Evolutionary conservation across 805 yeast genomes (phyloP), one percentile per base, ranked within the genome.

Genomic region (Zygotorulaspora sp.): DNA sequence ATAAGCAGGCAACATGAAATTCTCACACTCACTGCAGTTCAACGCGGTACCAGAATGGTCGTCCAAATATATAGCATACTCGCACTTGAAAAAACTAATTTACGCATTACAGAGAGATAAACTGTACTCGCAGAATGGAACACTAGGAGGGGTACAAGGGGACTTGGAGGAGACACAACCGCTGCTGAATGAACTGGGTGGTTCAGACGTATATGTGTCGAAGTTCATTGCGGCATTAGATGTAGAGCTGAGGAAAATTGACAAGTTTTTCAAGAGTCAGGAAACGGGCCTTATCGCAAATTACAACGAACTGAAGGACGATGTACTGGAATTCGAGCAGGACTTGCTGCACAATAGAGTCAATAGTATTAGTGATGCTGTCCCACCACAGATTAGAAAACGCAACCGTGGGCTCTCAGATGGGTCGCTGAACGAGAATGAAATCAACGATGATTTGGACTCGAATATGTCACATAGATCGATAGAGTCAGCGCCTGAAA

Each of bases 21-120:
- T 90, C 66, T 83, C 95, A 17, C 96, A 89, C 58, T 85, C 96
- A 5, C 67, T 90, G 47, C 96, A 90, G 71, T 89, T 90, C 65
- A 90, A 90, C 62, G 96, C 97, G 16, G 97, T 92, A 4, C 97
- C 98, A 2, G 97, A 92, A 61, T 90, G 98, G 98, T 77, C 95
- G 9, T 80, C 95, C 18, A 78, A 84, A 58, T 90, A 90, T 62
- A 80, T 90, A 40, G 89, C 94, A 38, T 90, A 90, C 62, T 83
- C 95, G 1, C 80, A 84, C 25, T 68, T 92, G 42, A 90, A 92
- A 61, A 86, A 85, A 65, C 72, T 84, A 28, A 83, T 89, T 19
- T 90, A 89, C 61, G 70, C 79, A 12, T 69, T 90, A 32, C 97
- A 92, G 56, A 72, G 89, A 53, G 87, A 83, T 37, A 53, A 60